These are phyloP conservation scores for Pyrenophora tritici-repentis DNA, from an alignment of 2,329 filamentous ascomycete genomes.

Conservation along the genomic window DNA sequence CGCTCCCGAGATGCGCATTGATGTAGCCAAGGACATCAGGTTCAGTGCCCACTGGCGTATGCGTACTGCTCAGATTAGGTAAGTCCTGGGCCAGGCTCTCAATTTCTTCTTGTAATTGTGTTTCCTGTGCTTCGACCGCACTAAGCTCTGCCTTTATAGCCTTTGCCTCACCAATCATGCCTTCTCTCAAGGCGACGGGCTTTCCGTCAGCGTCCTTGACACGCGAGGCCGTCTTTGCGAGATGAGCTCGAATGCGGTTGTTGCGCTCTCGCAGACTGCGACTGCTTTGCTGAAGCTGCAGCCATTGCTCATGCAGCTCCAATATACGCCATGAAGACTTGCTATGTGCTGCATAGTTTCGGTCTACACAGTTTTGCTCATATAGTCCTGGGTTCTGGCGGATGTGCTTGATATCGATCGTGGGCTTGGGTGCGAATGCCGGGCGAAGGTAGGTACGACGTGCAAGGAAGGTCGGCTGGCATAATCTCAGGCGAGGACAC, in stretches of 20 bases:
- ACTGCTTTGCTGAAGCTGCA: constrained; percentile 61
- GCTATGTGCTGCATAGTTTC: constrained; percentile 72
- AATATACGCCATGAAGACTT: constrained; percentile 60
- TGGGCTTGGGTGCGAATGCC: constrained; percentile 75
- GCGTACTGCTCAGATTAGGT: constrained; percentile 80
- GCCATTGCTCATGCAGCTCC: constrained; percentile 54
- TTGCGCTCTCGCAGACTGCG: constrained; percentile 67
- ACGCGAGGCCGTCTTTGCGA: constrained; percentile 48
- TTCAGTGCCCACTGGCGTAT: constrained; percentile 73
- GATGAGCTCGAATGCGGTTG: constrained; percentile 65
- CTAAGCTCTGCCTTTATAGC: constrained; percentile 66
- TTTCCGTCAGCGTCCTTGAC: constrained; percentile 36
- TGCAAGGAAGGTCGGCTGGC: constrained; percentile 41
- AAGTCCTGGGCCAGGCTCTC: constrained; percentile 74
- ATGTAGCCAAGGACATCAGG: constrained; percentile 74
- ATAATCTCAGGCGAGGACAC: not conserved
- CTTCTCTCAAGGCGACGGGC: constrained; percentile 51
- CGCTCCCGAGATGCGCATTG: constrained; percentile 66
- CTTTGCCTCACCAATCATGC: constrained; percentile 67
- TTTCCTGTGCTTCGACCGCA: constrained; percentile 65
- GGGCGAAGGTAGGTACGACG: constrained; percentile 59
- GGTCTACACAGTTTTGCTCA: constrained; percentile 78
- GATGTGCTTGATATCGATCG: constrained; percentile 86
- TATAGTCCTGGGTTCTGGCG: constrained; percentile 82
- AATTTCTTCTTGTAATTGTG: constrained; percentile 67